These are phyloP conservation scores for Neonectria magnoliae DNA, from an alignment of 2,329 filamentous ascomycete genomes.

Conservation along the genomic window DNA sequence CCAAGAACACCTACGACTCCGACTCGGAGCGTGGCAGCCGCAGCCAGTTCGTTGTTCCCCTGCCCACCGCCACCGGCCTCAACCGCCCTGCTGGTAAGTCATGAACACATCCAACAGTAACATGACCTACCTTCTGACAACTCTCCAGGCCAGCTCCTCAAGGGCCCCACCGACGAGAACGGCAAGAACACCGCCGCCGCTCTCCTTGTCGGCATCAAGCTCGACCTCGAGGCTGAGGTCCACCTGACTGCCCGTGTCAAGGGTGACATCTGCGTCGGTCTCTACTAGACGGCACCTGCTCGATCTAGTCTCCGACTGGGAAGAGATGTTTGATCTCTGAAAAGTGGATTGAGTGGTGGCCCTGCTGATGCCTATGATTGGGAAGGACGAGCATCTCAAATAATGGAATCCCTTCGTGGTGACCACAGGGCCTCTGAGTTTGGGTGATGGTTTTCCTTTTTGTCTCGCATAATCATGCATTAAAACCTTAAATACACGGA, in stretches of 20 bases:
- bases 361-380: slow-evolving; percentile 12
- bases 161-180: slow-evolving; percentile 65
- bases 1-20: slow-evolving; percentile 43
- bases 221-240: slow-evolving; percentile 71
- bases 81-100: slow-evolving; percentile 46
- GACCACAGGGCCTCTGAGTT: slow-evolving; percentile 3
- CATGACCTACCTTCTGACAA: slow-evolving; percentile 13
- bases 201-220: slow-evolving; percentile 69
- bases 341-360: slow-evolving; percentile 7
- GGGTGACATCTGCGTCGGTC: slow-evolving; percentile 67
- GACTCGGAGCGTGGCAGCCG: slow-evolving; percentile 41
- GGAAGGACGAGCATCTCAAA: slow-evolving; percentile 13
- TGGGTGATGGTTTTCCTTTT: slow-evolving; percentile 3
- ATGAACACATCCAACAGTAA: slow-evolving; percentile 28
- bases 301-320: neutral
- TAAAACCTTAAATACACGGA: slow-evolving; percentile 1
- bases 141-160: slow-evolving; percentile 61
- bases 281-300: slow-evolving; percentile 33
- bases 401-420: neutral
- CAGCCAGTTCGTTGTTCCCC: slow-evolving; percentile 42
- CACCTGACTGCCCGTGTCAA: slow-evolving; percentile 68
- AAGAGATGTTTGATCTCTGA: slow-evolving; percentile 6
- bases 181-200: slow-evolving; percentile 67
- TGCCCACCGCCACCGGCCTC: slow-evolving; percentile 48
- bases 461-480: neutral